Base-by-base conservation (phyloP, 768 basidiomycete genomes). In the Boletellus ananas region DNA sequence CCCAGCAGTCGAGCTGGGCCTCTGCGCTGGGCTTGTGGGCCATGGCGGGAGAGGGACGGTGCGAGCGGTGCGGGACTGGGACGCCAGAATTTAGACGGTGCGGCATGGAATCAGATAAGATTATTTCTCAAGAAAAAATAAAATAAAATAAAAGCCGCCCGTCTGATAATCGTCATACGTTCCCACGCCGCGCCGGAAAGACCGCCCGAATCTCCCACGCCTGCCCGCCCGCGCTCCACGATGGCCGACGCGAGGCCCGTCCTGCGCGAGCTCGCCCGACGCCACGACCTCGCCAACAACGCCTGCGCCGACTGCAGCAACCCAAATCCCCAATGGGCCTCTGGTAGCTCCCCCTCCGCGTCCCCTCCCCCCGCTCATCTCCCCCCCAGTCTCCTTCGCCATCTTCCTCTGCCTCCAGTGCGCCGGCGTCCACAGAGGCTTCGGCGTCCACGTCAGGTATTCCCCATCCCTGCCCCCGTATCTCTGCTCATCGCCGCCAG, bases 241-340 rank as follows among this genome's bases (percentile, higher is more conserved):
- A 55, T 55, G 52, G 8, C 35, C 3, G 38, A 79, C 36, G 83
- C 84, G 23, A 87, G 82, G 65, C 84, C 83, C 56, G 76, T 79
- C 29, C 82, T 95, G 13, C 80, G 81, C 57, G 85, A 86, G 29
- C 84, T 95, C 62, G 77, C 82, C 63, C 84, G 80, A 55, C 79
- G 80, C 41, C 83, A 85, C 38, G 85, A 82, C 50, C 74, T 88
- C 54, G 74, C 75, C 29, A 94, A 96, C 73, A 86, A 83, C 70
- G 57, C 73, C 37, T 96, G 93, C 65, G 77, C 79, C 13, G 93
- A 95, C 65, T 96, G 93, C 61, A 68, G 72, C 10, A 92, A 87
- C 53, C 93, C 89, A n/a, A 90, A 91, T 62, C 94, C 94, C 0
- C 94, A 95, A 65, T 97, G 94, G 94, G 90, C 91, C n/a, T 90